Evolutionary conservation across 805 yeast species (phyloP).

Genomic region (Sungouiella thailandica): DNA sequence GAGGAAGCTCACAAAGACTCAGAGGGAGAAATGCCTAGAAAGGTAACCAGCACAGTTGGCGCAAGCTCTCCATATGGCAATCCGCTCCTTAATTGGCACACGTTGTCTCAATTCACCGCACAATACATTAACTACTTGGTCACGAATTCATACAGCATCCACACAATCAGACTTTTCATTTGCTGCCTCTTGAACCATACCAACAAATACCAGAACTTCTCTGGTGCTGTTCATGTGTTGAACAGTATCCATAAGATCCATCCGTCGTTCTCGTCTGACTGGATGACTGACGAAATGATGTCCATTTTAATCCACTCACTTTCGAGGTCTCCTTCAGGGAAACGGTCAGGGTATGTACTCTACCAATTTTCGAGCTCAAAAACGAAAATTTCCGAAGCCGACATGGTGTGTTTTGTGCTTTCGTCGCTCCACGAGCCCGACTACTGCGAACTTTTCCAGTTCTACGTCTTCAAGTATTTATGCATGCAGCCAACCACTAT

Average conservation of each 20-base stretch:
- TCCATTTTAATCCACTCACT: slow-evolving; percentile 26
- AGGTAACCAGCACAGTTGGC: slow-evolving; percentile 21
- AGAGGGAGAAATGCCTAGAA: slow-evolving; percentile 6
- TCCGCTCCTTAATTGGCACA: slow-evolving; percentile 25
- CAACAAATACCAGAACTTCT: slow-evolving; percentile 28
- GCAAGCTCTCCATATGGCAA: slow-evolving; percentile 26
- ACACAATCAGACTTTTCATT: slow-evolving; percentile 21
- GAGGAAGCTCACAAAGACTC: slow-evolving; percentile 1
- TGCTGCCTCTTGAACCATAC: slow-evolving; percentile 35
- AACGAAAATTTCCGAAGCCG: slow-evolving; percentile 9
- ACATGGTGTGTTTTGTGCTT: slow-evolving; percentile 19
- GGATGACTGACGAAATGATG: too few species aligned
- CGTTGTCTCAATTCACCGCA: slow-evolving; percentile 18
- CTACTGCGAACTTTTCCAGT: slow-evolving; percentile 7
- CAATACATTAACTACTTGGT: slow-evolving; percentile 21
- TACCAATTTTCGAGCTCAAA: slow-evolving; percentile 19
- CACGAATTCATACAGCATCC: slow-evolving; percentile 1
- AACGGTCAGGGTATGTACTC: slow-evolving; percentile 21
- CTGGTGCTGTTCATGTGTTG: too few species aligned
- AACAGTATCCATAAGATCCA: too few species aligned
- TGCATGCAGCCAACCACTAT: slow-evolving; percentile 1
- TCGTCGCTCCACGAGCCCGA: slow-evolving; percentile 8
- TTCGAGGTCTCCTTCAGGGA: slow-evolving; percentile 24
- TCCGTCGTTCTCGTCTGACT: too few species aligned
- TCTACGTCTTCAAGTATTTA: slow-evolving; percentile 6